Conservation (phyloP, 768 basidiomycete genomes). For the Lactarius pseudohatsudake region DNA sequence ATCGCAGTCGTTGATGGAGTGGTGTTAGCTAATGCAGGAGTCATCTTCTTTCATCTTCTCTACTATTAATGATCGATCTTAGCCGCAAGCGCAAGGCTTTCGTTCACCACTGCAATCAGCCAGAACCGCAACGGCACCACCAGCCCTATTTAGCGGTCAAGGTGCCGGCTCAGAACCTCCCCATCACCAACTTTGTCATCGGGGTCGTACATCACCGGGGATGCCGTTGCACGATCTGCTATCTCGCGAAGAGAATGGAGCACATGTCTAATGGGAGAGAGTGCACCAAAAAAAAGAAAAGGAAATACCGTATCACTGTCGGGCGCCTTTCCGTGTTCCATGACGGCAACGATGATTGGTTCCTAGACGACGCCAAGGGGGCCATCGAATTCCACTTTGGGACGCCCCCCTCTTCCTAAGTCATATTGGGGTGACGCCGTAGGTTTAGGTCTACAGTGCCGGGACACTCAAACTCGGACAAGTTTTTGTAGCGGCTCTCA, state of each 20-base stretch:
- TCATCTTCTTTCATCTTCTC: background rate
- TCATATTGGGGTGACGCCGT: background rate
- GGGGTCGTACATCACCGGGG: background rate
- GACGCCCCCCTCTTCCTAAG: background rate
- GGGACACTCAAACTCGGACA: no score
- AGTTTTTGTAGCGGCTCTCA: no score
- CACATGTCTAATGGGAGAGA: background rate
- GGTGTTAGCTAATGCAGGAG: background rate
- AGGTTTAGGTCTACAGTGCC: no score
- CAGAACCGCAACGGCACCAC: background rate
- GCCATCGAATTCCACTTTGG: background rate
- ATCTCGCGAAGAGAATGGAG: background rate
- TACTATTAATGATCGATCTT: background rate
- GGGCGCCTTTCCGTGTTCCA: background rate
- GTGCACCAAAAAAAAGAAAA: background rate
- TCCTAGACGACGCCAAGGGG: background rate
- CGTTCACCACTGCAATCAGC: background rate
- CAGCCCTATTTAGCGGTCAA: background rate
- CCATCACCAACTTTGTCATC: background rate
- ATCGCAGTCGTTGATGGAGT: background rate
- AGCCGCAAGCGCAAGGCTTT: background rate
- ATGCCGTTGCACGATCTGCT: background rate
- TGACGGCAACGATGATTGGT: conserved; percentile 1
- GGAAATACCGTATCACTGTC: background rate
- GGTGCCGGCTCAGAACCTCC: background rate